Evolutionary conservation across 1,139 yeast genomes (phyloP).

Genomic region (Arxiozyma bovina): DNA sequence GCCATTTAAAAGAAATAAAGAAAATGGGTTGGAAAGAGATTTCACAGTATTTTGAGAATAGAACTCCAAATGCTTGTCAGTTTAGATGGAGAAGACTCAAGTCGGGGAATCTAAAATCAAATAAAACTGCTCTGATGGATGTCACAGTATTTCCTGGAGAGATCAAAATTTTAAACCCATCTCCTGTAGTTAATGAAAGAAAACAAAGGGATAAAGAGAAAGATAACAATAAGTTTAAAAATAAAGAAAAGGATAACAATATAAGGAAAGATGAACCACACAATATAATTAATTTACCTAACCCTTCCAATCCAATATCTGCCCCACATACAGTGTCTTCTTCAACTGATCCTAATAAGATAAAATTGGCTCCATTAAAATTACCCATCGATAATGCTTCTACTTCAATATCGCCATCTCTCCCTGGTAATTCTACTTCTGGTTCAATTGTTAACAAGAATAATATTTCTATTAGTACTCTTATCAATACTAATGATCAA

Average conservation of each 20-base stretch:
- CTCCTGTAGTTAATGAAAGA: background rate
- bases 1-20: constrained; percentile 63
- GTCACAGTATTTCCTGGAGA: constrained; percentile 18
- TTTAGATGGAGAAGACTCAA: constrained; percentile 68
- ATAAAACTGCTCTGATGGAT: constrained; percentile 33
- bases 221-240: background rate
- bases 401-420: background rate
- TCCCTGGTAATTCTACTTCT: background rate
- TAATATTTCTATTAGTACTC: background rate
- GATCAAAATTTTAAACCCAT: constrained; percentile 8
- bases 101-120: constrained; percentile 54
- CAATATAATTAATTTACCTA: background rate
- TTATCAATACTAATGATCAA: background rate
- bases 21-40: constrained; percentile 74
- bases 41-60: constrained; percentile 53
- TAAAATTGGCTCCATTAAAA: no score
- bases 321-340: background rate
- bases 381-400: background rate
- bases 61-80: constrained; percentile 75
- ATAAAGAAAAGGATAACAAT: background rate
- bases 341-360: background rate
- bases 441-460: background rate
- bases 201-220: background rate
- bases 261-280: no score
- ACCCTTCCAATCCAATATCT: background rate